Conservation (phyloP, 1,284 basidiomycete species). For the Boletus smithii region DNA sequence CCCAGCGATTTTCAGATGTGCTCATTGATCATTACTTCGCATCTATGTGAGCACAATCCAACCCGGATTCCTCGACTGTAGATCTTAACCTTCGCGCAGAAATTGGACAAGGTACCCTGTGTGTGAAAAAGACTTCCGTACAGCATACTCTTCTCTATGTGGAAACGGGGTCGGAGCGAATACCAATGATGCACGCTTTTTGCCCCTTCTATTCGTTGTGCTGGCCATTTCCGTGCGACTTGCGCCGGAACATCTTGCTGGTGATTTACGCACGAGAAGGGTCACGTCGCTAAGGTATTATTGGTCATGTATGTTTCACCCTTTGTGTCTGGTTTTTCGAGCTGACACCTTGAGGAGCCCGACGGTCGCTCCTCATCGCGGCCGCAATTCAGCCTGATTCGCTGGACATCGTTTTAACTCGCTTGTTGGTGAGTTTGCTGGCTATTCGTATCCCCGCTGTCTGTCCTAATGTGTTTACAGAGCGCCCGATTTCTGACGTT, state of each 20-base stretch:
- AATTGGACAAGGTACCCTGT: conserved; percentile 95
- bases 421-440: conserved; percentile 65
- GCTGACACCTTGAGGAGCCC: conserved; percentile 48
- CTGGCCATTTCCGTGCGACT: conserved; percentile 87
- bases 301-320: conserved; percentile 79
- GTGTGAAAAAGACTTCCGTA: conserved; percentile 81
- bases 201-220: conserved; percentile 89
- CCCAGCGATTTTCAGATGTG: conserved; percentile 67
- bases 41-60: conserved; percentile 53
- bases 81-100: conserved; percentile 40
- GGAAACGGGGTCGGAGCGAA: conserved; percentile 68
- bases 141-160: conserved; percentile 78
- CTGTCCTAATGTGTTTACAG: conserved; percentile 39
- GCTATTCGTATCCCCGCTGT: background rate
- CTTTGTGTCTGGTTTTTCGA: background rate
- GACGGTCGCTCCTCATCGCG: conserved; percentile 81
- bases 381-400: conserved; percentile 90
- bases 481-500: conserved; percentile 90
- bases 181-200: conserved; percentile 81
- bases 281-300: conserved; percentile 85
- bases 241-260: conserved; percentile 80
- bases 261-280: conserved; percentile 70
- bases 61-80: background rate
- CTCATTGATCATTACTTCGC: conserved; percentile 76
- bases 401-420: conserved; percentile 83